Percentiles rank a stretch among this genome's conserved stretches.
These are phyloP conservation scores for Solanum chacoense DNA, from an alignment of 305 asterid species.

Conservation along the genomic window DNA sequence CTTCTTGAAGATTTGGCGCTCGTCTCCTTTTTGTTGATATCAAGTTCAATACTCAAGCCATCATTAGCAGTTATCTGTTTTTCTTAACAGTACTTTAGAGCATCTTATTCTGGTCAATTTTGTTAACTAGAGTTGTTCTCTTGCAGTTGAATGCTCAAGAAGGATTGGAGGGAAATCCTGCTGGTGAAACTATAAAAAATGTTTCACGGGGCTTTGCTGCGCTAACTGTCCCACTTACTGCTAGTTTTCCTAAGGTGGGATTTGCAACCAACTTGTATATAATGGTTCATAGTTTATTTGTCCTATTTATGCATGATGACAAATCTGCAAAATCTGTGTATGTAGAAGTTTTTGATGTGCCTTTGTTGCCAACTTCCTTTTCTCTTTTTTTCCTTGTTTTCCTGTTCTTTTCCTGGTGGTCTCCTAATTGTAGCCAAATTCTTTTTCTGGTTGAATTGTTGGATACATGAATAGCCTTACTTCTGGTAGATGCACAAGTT, in stretches of 20 bases:
- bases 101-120: not conserved
- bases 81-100: not conserved
- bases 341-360: not conserved
- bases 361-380: not conserved
- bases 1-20: not conserved
- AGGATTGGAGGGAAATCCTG: conserved; percentile 86
- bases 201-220: conserved; percentile 71
- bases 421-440: not conserved
- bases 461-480: not conserved
- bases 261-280: not conserved
- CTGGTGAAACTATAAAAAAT: conserved; percentile 49
- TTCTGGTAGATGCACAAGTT: not conserved
- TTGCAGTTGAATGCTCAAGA: conserved; percentile 70
- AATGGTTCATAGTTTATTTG: not conserved
- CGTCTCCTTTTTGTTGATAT: not conserved
- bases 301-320: not conserved
- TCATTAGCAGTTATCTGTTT: not conserved
- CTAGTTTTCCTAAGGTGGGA: conserved; percentile 62
- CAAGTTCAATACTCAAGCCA: not conserved
- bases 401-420: not conserved
- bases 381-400: not conserved
- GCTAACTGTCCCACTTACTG: conserved; percentile 57
- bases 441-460: not conserved
- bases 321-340: not conserved
- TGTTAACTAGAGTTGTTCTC: not conserved